A percentile compares a stretch with the other conserved stretches of the same genome.
These are phyloP conservation scores for Phytophthora niederhauseri DNA, from an alignment of 352 stramenopile species.

Conservation along the genomic window DNA sequence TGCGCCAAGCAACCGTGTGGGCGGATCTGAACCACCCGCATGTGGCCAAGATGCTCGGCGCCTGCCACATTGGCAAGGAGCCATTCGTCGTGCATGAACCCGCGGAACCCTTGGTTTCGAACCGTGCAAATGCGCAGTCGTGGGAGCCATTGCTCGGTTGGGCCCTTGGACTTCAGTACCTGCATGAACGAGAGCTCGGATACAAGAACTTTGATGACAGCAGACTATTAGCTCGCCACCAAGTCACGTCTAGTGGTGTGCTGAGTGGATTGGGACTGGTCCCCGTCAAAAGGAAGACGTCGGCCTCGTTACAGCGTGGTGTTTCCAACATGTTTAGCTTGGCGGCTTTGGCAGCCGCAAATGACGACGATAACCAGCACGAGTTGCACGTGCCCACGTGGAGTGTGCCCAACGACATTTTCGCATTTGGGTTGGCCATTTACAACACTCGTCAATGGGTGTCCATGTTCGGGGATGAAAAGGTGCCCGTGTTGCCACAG, in stretches of 20 bases:
- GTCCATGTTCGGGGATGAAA: constrained; percentile 23
- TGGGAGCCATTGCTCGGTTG: constrained; percentile 34
- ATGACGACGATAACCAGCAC: background rate
- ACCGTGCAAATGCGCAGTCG: constrained; percentile 23
- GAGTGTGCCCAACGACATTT: constrained; percentile 32
- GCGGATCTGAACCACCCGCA: constrained; percentile 38
- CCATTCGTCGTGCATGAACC: constrained; percentile 36
- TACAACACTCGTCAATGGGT: constrained; percentile 32
- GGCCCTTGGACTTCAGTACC: constrained; percentile 35
- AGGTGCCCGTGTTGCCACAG: constrained; percentile 16
- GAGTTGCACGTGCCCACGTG: constrained; percentile 10
- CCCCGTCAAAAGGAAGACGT: constrained; percentile 21
- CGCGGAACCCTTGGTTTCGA: constrained; percentile 17
- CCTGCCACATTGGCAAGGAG: constrained; percentile 32
- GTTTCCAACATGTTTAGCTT: constrained; percentile 27
- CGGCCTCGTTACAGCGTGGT: constrained; percentile 22
- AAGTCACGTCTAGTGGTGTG: constrained; percentile 27
- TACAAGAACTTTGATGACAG: constrained; percentile 33
- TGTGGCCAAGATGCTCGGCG: constrained; percentile 34
- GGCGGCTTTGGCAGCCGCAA: constrained; percentile 5
- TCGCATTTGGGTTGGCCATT: constrained; percentile 31
- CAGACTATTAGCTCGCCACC: constrained; percentile 23
- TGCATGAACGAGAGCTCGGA: constrained; percentile 37
- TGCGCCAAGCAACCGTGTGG: constrained; percentile 33
- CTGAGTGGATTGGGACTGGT: constrained; percentile 30